Conservation (phyloP, 148 eudicot species). For the Cornus florida region DNA sequence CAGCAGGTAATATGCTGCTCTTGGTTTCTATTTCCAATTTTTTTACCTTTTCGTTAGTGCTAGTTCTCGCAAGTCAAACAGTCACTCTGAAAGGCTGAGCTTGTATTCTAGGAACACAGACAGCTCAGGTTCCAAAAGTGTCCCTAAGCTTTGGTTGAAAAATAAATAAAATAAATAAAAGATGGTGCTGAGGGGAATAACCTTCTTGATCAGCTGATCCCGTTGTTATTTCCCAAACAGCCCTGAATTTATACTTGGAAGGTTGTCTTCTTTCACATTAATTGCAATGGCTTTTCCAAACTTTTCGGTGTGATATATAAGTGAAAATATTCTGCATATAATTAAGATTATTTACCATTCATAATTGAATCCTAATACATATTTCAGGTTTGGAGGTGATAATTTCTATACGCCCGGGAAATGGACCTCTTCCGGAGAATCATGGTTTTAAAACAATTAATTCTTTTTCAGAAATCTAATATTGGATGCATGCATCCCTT, state of each 20-base stretch:
- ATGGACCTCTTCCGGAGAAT: constrained; percentile 79
- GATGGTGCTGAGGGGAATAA: too few species aligned
- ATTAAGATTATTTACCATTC: neutral
- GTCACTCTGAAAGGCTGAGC: neutral
- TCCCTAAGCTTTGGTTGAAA: neutral
- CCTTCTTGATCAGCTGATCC: neutral
- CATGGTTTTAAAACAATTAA: constrained; percentile 73
- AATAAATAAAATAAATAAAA: too few species aligned
- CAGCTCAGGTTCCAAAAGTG: neutral
- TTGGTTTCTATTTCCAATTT: neutral
- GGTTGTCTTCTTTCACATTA: neutral
- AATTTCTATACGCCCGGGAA: constrained; percentile 87
- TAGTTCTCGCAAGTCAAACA: neutral
- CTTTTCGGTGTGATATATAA: too few species aligned
- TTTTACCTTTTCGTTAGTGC: neutral
- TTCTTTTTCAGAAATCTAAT: constrained; percentile 73
- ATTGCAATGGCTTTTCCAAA: neutral
- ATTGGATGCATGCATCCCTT: neutral
- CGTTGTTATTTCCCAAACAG: neutral
- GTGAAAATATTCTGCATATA: neutral
- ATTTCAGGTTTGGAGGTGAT: constrained; percentile 74
- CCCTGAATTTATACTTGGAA: neutral
- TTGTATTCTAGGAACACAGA: neutral
- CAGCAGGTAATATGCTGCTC: constrained; percentile 61
- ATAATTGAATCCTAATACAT: neutral